Evolutionary conservation across 2,329 filamentous ascomycete genomes (phyloP).

Genomic region (Ophiognomonia clavigignenti-juglandacearum): DNA sequence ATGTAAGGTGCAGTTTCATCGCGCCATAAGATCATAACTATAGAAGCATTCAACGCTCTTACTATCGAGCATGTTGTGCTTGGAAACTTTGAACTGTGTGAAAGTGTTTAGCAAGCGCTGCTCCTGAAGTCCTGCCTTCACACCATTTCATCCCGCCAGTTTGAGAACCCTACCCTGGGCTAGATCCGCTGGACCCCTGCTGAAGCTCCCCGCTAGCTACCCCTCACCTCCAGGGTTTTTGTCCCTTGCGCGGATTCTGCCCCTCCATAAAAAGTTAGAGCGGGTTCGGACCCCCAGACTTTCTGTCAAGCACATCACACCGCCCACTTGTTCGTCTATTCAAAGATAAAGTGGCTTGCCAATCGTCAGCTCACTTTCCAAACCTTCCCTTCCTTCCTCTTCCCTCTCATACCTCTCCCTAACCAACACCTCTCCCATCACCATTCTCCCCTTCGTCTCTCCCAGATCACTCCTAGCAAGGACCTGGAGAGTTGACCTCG

Average conservation of each 20-base stretch:
- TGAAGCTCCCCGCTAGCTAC: not conserved
- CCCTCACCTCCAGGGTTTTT: constrained; percentile 3
- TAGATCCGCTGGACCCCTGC: not conserved
- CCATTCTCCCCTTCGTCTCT: constrained; percentile 10
- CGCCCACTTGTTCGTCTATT: constrained; percentile 6
- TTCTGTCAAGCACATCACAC: constrained; percentile 7
- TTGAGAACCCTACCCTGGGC: no score
- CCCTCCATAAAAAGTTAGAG: not conserved
- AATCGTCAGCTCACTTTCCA: constrained; percentile 4
- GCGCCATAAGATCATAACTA: no score
- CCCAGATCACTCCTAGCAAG: constrained; percentile 13
- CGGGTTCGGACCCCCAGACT: not conserved
- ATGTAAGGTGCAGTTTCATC: no score
- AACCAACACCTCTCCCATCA: constrained; percentile 8
- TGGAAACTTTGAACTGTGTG: no score
- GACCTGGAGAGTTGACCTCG: constrained; percentile 12
- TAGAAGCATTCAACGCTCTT: no score
- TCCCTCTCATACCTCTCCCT: not conserved
- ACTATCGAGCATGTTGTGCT: no score
- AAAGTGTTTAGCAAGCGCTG: no score
- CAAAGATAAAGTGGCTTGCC: constrained; percentile 11
- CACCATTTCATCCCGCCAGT: no score
- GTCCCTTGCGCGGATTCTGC: constrained; percentile 3
- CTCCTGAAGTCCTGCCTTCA: no score
- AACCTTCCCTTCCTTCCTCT: not conserved